These are phyloP conservation scores for Apiospora kogelbergensis DNA, from an alignment of 2,329 filamentous ascomycete species.

Conservation along the genomic window DNA sequence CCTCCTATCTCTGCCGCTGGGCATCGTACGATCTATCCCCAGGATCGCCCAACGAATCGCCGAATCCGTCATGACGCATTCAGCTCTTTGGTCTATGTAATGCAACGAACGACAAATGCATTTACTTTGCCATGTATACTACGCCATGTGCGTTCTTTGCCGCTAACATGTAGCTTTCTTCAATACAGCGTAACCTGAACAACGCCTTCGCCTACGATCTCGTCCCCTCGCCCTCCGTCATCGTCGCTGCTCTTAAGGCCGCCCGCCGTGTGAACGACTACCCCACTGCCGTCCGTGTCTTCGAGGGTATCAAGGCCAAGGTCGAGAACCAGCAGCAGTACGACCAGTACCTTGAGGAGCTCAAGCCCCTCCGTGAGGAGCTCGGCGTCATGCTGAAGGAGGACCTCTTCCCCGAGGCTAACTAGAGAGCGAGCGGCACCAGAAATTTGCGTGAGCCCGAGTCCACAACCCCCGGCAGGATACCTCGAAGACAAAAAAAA, in stretches of 20 bases:
- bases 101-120: background rate
- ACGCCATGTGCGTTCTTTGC: background rate
- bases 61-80: conserved; percentile 20
- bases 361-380: conserved; percentile 90
- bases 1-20: conserved; percentile 15
- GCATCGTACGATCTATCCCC: conserved; percentile 8
- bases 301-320: conserved; percentile 99
- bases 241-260: conserved; percentile 88
- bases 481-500: conserved; percentile 3
- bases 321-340: conserved; percentile 98
- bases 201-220: conserved; percentile 99
- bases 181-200: conserved; percentile 64
- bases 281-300: conserved; percentile 96
- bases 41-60: conserved; percentile 13
- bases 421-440: conserved; percentile 20
- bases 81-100: background rate
- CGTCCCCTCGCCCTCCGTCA: conserved; percentile 88
- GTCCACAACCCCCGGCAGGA: background rate
- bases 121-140: background rate
- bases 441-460: background rate
- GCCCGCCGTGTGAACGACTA: conserved; percentile 97
- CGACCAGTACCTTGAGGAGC: conserved; percentile 91
- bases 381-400: conserved; percentile 90
- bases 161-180: conserved; percentile 9
- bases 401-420: conserved; percentile 77